A percentile compares a stretch with the other conserved stretches of the same genome.
phyloP scores from a whole-genome alignment of 345 rosid genomes.

The Citrus glauca region DNA sequence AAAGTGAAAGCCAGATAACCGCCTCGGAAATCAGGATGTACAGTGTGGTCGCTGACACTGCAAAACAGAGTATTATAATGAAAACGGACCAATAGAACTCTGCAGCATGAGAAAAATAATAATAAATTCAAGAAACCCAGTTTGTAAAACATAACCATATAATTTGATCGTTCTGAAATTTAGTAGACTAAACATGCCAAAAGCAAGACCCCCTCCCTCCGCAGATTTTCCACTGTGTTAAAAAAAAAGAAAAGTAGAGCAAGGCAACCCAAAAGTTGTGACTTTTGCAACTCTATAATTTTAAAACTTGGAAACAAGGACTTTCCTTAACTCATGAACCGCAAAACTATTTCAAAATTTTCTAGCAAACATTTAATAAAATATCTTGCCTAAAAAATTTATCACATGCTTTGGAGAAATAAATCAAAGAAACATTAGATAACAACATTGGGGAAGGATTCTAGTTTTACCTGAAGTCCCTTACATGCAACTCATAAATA shows the following conservation, averaged over 20 bases:
- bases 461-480: conserved; percentile 81
- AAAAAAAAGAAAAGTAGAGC: not conserved
- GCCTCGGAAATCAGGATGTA: conserved; percentile 57
- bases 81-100: conserved; percentile 9
- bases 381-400: not conserved
- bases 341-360: conserved; percentile 8
- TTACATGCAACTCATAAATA: conserved; percentile 87
- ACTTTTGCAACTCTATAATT: conserved; percentile 1
- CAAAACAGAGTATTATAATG: conserved; percentile 21
- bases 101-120: conserved; percentile 9
- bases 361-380: not conserved
- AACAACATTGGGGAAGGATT: not conserved
- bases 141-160: not conserved
- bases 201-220: not conserved
- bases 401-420: not conserved
- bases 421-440: conserved; percentile 5
- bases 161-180: not conserved
- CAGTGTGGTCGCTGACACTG: conserved; percentile 68
- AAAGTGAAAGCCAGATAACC: conserved; percentile 82
- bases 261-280: not conserved
- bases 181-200: not conserved
- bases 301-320: not conserved
- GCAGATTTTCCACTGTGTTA: not conserved
- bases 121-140: not conserved
- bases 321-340: not conserved